Evolutionary conservation across 129 eudicot genomes (phyloP), one percentile per base, ranked within the genome.

Genomic region (Lactuca sativa): DNA sequence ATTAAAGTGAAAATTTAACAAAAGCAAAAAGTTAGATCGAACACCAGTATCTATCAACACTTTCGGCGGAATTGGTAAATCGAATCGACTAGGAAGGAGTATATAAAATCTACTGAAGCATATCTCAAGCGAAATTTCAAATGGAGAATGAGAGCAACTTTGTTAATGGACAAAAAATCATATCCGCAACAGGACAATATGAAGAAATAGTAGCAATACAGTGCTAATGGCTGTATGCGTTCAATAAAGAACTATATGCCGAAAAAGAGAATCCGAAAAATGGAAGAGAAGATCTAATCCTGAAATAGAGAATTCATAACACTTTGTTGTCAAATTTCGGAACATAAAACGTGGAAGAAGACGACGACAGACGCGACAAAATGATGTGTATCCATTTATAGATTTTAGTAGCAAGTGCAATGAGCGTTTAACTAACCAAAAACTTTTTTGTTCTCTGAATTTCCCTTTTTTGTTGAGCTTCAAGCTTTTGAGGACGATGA

Each of bases 281-380:
- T 0, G 11, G 64, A 59, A 61, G 66, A 66, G 70, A 41, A 59
- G 83, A 78, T 78, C 83, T 59, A 78, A 73, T 11, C 60, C 30
- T 44, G 67, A 67, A 66, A 51, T 15, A 9, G 70, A 18, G 13
- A 52, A 65, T 43, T 40, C 62, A 38, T n/a, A 60, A 51, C 74
- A 38, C 47, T 52, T 56, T 16, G 59, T 62, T 60, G 75, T 77
- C 81, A 25, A 53, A 61, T 52, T 67, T 43, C 44, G 54, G 71
- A 69, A 49, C 60, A 6, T 4, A 60, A 40, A 60, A 63, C 73
- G 60, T 40, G 47, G 67, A 64, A 58, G 41, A 78, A 41, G 59
- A 72, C 37, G 74, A 67, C 76, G 68, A 67, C 56, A 73, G 63
- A 73, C 31, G 25, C 72, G 71, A 77, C 81, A 72, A 78, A 72